phyloP scores from a whole-genome alignment of 2,329 filamentous ascomycete species.

The Colletotrichum paranaense region DNA sequence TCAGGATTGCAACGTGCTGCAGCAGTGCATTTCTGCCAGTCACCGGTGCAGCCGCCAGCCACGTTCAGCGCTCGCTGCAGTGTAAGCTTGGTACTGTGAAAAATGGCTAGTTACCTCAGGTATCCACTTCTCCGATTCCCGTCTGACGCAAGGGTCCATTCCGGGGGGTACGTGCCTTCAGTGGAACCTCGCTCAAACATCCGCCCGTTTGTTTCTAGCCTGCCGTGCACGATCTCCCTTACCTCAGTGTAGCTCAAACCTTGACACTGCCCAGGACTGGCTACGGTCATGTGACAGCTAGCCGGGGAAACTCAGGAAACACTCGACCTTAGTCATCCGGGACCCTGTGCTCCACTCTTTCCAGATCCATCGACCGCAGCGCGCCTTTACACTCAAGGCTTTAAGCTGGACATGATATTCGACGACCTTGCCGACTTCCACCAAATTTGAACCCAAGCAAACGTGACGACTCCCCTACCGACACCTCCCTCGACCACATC shows the following conservation, averaged over 20 bases:
- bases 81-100: background rate
- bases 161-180: no score
- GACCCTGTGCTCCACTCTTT: background rate
- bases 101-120: background rate
- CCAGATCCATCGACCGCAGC: background rate
- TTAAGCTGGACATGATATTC: background rate
- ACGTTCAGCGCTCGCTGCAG: background rate
- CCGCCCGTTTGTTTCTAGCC: background rate
- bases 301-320: no score
- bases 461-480: background rate
- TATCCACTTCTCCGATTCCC: background rate
- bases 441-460: background rate
- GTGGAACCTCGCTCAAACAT: background rate
- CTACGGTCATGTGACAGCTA: background rate
- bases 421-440: background rate
- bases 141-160: background rate
- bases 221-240: background rate
- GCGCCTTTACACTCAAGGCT: background rate
- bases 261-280: background rate
- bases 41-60: background rate
- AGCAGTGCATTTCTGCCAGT: background rate
- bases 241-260: no score
- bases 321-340: background rate
- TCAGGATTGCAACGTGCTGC: constrained; percentile 11
- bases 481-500: background rate